phyloP scores from a whole-genome alignment of 2,329 filamentous ascomycete species.

The Cercospora sojina region DNA sequence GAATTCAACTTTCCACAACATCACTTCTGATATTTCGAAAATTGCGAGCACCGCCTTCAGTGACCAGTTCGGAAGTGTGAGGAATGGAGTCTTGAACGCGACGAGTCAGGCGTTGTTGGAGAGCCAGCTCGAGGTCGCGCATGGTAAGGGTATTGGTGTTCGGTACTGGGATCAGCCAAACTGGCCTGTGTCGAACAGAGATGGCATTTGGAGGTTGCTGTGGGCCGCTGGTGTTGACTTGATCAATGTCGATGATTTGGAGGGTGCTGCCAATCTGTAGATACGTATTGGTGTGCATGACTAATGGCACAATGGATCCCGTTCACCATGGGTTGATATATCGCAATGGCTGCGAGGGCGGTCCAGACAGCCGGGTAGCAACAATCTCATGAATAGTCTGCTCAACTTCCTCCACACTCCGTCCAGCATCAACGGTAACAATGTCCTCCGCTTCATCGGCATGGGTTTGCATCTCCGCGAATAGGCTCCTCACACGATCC shows the following conservation, averaged over 20 bases:
- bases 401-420: slow-evolving; percentile 53
- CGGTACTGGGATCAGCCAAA: slow-evolving; percentile 64
- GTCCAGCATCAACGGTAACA: slow-evolving; percentile 56
- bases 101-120: slow-evolving; percentile 54
- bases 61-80: slow-evolving; percentile 43
- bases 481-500: slow-evolving; percentile 70
- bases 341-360: slow-evolving; percentile 8
- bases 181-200: slow-evolving; percentile 59
- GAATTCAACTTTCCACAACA: slow-evolving; percentile 42
- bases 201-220: slow-evolving; percentile 59
- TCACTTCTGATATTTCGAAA: slow-evolving; percentile 52
- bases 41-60: slow-evolving; percentile 56
- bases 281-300: too few relatives aligned
- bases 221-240: slow-evolving; percentile 59
- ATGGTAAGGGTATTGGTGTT: slow-evolving; percentile 57
- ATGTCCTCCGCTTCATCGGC: slow-evolving; percentile 55
- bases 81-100: slow-evolving; percentile 42
- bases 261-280: slow-evolving; percentile 50
- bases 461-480: slow-evolving; percentile 51
- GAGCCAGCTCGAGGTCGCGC: slow-evolving; percentile 54
- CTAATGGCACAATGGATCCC: too few relatives aligned
- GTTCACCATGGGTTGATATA: slow-evolving; percentile 25
- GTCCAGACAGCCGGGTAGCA: slow-evolving; percentile 15
- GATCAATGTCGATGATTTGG: slow-evolving; percentile 64
- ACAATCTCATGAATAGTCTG: slow-evolving; percentile 34